Evolutionary conservation across 208 protist genomes (phyloP).

Genomic region (Leishmania tropica): DNA sequence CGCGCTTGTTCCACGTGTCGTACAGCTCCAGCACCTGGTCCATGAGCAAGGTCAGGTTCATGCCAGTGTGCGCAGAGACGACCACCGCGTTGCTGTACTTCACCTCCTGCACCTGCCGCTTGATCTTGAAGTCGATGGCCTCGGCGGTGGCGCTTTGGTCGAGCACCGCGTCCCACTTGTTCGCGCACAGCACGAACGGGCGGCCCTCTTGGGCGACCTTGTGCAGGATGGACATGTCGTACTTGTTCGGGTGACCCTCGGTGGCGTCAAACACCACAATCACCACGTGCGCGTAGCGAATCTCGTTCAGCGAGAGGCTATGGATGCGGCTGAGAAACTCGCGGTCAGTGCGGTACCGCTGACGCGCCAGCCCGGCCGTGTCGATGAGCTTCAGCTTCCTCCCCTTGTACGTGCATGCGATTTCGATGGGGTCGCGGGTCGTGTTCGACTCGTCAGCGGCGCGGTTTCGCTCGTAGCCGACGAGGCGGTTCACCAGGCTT

Average conservation of each 20-base stretch:
- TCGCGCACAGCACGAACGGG: constrained; percentile 88
- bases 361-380: constrained; percentile 82
- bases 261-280: constrained; percentile 93
- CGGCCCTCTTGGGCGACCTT: constrained; percentile 84
- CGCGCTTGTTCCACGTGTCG: constrained; percentile 92
- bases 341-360: constrained; percentile 77
- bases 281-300: constrained; percentile 87
- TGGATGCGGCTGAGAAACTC: constrained; percentile 87
- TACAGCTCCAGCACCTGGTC: constrained; percentile 86
- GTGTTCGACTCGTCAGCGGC: constrained; percentile 86
- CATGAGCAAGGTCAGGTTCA: constrained; percentile 90
- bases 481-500: constrained; percentile 93
- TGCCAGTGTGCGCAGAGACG: constrained; percentile 82
- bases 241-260: constrained; percentile 92
- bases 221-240: constrained; percentile 91
- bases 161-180: constrained; percentile 94
- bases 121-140: constrained; percentile 94
- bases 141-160: constrained; percentile 89
- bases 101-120: constrained; percentile 88
- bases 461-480: constrained; percentile 89
- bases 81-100: constrained; percentile 92
- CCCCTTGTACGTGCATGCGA: constrained; percentile 88
- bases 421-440: constrained; percentile 92
- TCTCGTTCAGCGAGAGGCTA: constrained; percentile 74
- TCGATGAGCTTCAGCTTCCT: constrained; percentile 90